Percentiles rank a stretch among this genome's conserved stretches.
These are phyloP conservation scores for Phytophthora cryptogea DNA, from an alignment of 352 stramenopile species.

Conservation along the genomic window DNA sequence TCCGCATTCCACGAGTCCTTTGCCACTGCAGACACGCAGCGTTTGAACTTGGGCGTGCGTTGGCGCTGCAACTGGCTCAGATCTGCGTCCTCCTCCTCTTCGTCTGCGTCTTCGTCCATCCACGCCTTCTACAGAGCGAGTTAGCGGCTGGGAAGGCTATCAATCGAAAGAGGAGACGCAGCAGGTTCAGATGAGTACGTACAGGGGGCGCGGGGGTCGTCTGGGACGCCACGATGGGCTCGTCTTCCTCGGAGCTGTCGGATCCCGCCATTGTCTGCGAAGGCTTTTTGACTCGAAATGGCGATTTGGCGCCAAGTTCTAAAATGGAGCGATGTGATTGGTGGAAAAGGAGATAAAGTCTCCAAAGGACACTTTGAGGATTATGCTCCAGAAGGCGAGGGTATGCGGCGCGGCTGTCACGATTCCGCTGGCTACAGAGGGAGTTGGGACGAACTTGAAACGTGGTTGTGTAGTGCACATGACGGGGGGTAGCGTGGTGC, in stretches of 20 bases:
- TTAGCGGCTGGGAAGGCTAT: background rate
- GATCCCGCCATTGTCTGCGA: slow-evolving; percentile 34
- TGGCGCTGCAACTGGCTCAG: slow-evolving; percentile 60
- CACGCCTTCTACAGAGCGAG: slow-evolving; percentile 55
- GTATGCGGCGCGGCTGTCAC: slow-evolving; percentile 12
- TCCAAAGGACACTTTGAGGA: background rate
- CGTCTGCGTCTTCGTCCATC: slow-evolving; percentile 81
- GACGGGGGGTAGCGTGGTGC: slow-evolving; percentile 5
- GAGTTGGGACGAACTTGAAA: background rate
- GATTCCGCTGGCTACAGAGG: slow-evolving; percentile 15
- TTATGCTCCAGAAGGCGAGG: slow-evolving; percentile 9
- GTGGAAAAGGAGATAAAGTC: slow-evolving; percentile 5
- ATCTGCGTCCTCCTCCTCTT: slow-evolving; percentile 85
- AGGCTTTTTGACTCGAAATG: slow-evolving; percentile 10
- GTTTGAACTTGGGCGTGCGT: slow-evolving; percentile 68
- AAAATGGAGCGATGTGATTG: slow-evolving; percentile 12
- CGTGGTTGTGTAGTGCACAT: slow-evolving; percentile 4
- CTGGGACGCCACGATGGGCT: slow-evolving; percentile 58
- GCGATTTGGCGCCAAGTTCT: slow-evolving; percentile 10
- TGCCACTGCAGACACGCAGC: slow-evolving; percentile 52
- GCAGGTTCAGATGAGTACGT: background rate
- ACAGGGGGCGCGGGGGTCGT: slow-evolving; percentile 14
- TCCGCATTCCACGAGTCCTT: slow-evolving; percentile 75
- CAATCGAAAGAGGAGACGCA: background rate
- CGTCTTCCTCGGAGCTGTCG: slow-evolving; percentile 88